Conservation (phyloP, 257 asterid genomes). For the Linderniella brevidens region DNA sequence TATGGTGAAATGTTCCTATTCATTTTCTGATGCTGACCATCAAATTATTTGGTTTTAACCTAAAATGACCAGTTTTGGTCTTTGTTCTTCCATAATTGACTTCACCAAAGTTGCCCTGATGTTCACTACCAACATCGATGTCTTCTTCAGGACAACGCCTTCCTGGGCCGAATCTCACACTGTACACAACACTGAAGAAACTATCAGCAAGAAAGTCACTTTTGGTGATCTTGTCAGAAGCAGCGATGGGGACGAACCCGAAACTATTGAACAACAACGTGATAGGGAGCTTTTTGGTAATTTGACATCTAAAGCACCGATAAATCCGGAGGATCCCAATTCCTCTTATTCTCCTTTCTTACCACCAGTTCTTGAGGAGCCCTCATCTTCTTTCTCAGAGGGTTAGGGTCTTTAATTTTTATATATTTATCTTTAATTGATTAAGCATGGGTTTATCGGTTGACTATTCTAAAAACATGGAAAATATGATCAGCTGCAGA, state of each 20-base stretch:
- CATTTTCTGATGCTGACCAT: no score
- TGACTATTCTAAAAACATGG: not conserved
- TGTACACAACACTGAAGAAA: slow-evolving; percentile 31
- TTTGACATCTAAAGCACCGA: slow-evolving; percentile 41
- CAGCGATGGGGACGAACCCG: slow-evolving; percentile 57
- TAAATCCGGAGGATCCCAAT: slow-evolving; percentile 63
- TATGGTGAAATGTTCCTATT: no score
- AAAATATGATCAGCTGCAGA: slow-evolving; percentile 53
- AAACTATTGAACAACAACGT: slow-evolving; percentile 33
- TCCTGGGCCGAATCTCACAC: slow-evolving; percentile 27
- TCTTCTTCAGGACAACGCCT: slow-evolving; percentile 25
- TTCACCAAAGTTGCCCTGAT: no score
- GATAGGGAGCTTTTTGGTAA: slow-evolving; percentile 42
- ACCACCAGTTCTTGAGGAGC: slow-evolving; percentile 95
- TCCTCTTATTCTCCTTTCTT: slow-evolving; percentile 63
- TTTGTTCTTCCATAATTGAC: no score
- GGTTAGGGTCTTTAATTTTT: slow-evolving; percentile 29
- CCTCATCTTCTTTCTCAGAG: slow-evolving; percentile 84
- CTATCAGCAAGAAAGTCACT: slow-evolving; percentile 59
- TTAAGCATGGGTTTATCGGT: no score
- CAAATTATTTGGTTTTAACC: no score
- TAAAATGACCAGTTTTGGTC: no score
- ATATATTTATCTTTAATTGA: slow-evolving; percentile 2
- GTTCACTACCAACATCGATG: slow-evolving; percentile 10
- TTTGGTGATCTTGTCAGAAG: slow-evolving; percentile 65